Conservation (phyloP, 345 rosid species). For the Hypericum androsaemum region DNA sequence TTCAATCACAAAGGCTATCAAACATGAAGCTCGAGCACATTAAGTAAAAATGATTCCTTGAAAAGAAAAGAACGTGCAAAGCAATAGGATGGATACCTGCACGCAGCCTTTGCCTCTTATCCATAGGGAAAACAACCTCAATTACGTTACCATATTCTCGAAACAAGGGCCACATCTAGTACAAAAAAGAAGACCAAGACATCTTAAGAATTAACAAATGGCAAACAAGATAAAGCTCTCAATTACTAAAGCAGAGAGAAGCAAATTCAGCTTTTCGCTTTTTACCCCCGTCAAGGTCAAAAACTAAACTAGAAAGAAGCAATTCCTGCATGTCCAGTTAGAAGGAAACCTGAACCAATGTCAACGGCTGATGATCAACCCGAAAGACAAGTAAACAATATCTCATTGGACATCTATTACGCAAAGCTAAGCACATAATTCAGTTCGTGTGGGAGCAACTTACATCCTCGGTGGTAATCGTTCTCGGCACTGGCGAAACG, state of each 20-base stretch:
- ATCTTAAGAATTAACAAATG: neutral
- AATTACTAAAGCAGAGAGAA: neutral
- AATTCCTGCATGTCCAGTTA: no score
- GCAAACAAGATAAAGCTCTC: neutral
- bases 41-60: neutral
- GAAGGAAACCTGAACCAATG: no score
- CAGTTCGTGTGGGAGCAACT: conserved; percentile 14
- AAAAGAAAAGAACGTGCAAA: neutral
- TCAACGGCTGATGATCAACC: no score
- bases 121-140: conserved; percentile 63
- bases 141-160: conserved; percentile 55
- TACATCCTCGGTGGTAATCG: conserved; percentile 48
- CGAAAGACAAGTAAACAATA: no score
- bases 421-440: neutral
- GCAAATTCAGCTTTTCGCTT: no score
- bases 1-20: no score
- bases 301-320: no score
- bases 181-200: conserved; percentile 8
- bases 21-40: no score
- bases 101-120: conserved; percentile 57
- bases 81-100: conserved; percentile 35
- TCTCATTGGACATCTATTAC: neutral
- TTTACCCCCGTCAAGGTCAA: no score
- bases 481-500: conserved; percentile 51
- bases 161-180: conserved; percentile 61